Evolutionary conservation across 139 green algal species (phyloP).

Genomic region (Mychonastes homosphaera): DNA sequence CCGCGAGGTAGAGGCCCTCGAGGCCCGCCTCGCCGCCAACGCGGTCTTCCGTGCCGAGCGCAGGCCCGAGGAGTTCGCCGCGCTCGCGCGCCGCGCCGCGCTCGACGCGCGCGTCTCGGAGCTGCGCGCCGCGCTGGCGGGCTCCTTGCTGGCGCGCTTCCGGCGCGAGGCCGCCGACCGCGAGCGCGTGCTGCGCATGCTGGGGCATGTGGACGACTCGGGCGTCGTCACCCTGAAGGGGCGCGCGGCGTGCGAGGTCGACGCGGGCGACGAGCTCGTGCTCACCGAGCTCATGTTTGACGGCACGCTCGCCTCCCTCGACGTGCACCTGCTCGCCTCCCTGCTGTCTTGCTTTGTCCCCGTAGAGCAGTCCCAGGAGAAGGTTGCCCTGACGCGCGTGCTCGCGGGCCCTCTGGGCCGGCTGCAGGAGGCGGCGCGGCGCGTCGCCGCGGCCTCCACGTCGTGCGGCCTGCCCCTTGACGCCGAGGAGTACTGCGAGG

Average conservation of each 20-base stretch:
- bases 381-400: constrained; percentile 42
- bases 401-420: constrained; percentile 49
- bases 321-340: constrained; percentile 52
- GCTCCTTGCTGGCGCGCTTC: constrained; percentile 42
- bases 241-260: constrained; percentile 67
- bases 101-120: constrained; percentile 20
- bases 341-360: constrained; percentile 58
- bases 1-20: too few relatives aligned
- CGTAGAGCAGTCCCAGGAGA: constrained; percentile 51
- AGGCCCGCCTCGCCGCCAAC: not conserved
- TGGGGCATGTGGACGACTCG: constrained; percentile 76
- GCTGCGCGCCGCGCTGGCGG: constrained; percentile 20
- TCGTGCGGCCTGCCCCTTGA: constrained; percentile 67
- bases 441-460: constrained; percentile 45
- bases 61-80: constrained; percentile 32
- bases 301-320: constrained; percentile 44
- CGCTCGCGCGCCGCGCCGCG: constrained; percentile 26
- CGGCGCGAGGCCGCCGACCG: constrained; percentile 47
- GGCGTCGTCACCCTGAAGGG: constrained; percentile 47
- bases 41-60: constrained; percentile 37
- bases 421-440: constrained; percentile 48
- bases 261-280: constrained; percentile 76
- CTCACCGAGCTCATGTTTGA: constrained; percentile 75
- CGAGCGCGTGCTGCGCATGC: constrained; percentile 59
- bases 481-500: constrained; percentile 61